Percentiles rank a stretch among this genome's conserved stretches.
Conservation (phyloP, 345 rosid species). For the Arabis alpina region DNA sequence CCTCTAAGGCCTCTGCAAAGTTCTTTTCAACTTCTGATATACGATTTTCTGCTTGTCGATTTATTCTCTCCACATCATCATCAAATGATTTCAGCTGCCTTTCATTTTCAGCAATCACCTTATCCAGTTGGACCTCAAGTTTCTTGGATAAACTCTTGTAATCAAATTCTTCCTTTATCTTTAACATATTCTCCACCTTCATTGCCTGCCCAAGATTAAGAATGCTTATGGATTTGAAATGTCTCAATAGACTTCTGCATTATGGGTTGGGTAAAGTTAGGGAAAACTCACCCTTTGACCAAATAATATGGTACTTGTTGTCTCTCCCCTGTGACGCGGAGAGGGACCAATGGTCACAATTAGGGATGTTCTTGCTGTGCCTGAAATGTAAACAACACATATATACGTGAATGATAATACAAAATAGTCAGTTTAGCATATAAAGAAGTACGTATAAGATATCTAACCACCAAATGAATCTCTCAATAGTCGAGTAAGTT, state of each 20-base stretch:
- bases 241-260: not conserved
- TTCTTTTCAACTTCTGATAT: constrained; percentile 81
- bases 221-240: constrained; percentile 6
- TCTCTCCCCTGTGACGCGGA: constrained; percentile 91
- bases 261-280: constrained; percentile 13
- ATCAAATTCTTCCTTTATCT: constrained; percentile 98
- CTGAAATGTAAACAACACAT: constrained; percentile 45
- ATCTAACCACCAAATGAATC: constrained; percentile 89
- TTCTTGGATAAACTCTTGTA: constrained; percentile 93
- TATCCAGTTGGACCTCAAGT: constrained; percentile 90
- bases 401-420: constrained; percentile 1
- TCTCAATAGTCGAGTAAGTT: constrained; percentile 82
- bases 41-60: constrained; percentile 72
- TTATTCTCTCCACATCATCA: constrained; percentile 81
- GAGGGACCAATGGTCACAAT: constrained; percentile 89
- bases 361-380: constrained; percentile 85
- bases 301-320: constrained; percentile 84
- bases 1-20: constrained; percentile 87
- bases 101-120: constrained; percentile 91
- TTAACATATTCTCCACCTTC: constrained; percentile 99
- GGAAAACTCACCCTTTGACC: constrained; percentile 77
- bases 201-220: constrained; percentile 64
- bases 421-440: not conserved
- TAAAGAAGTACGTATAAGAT: not conserved
- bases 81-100: constrained; percentile 91